Conservation (phyloP, 441 rosid genomes). For the Lepidium campestre region DNA sequence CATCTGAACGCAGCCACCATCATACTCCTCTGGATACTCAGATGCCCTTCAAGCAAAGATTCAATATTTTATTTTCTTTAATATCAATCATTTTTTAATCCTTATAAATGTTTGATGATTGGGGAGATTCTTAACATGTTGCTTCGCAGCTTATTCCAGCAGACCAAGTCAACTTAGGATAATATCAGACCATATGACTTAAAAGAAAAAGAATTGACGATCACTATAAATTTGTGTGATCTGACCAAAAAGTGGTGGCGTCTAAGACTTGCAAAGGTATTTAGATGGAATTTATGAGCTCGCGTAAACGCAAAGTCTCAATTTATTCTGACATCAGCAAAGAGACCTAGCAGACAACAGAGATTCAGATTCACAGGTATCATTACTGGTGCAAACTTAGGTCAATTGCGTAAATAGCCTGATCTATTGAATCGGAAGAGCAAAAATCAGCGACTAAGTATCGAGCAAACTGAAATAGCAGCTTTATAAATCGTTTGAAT, state of each 20-base stretch:
- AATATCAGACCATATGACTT: neutral
- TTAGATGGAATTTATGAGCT: neutral
- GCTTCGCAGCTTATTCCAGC: neutral
- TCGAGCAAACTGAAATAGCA: neutral
- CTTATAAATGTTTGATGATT: neutral
- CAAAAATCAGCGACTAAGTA: neutral
- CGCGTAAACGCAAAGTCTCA: slow-evolving; percentile 29
- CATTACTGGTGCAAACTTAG: neutral
- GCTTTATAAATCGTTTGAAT: neutral
- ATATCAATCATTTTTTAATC: neutral
- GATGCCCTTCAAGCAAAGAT: slow-evolving; percentile 58
- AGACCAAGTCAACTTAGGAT: neutral
- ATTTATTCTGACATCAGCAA: slow-evolving; percentile 14
- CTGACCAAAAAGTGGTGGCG: slow-evolving; percentile 5
- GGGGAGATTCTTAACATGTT: neutral
- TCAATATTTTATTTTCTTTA: neutral
- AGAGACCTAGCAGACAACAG: slow-evolving; percentile 2
- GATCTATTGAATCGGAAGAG: neutral
- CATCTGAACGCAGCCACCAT: slow-evolving; percentile 90
- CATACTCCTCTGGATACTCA: slow-evolving; percentile 72
- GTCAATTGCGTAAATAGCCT: neutral
- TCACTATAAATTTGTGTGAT: neutral
- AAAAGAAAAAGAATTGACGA: neutral
- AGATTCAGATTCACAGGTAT: slow-evolving; percentile 22
- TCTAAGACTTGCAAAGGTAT: slow-evolving; percentile 5